phyloP scores from a whole-genome alignment of 176 grass and related monocot genomes.

The Hordeum marinum region DNA sequence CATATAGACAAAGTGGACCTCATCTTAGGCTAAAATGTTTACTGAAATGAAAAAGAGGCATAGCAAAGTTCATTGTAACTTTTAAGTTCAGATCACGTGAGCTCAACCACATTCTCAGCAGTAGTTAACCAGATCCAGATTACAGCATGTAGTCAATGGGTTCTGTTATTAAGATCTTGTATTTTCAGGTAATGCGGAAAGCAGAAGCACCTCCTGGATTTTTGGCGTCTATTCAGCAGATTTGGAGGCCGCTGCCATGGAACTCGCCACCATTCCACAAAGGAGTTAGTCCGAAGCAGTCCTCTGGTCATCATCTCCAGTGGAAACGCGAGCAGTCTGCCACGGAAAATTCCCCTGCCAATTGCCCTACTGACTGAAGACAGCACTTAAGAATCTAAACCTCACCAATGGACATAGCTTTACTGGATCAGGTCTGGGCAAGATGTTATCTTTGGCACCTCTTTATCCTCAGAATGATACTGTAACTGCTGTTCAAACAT shows the following conservation, averaged over 20 bases:
- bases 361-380: constrained; percentile 18
- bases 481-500: background rate
- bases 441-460: constrained; percentile 2
- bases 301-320: constrained; percentile 44
- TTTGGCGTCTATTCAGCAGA: constrained; percentile 39
- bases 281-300: constrained; percentile 23
- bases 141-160: background rate
- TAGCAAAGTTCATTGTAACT: constrained; percentile 2
- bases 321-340: constrained; percentile 73
- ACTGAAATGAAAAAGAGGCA: background rate
- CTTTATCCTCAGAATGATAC: background rate
- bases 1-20: background rate
- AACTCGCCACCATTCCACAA: constrained; percentile 14
- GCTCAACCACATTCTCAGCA: background rate
- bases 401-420: constrained; percentile 2
- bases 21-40: background rate
- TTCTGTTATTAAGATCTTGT: background rate
- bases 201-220: constrained; percentile 49
- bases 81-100: background rate
- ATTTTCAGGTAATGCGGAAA: constrained; percentile 66
- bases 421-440: background rate
- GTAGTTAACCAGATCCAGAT: background rate
- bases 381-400: background rate
- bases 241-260: constrained; percentile 32
- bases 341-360: constrained; percentile 24